Evolutionary conservation across 345 rosid genomes (phyloP).

Genomic region (Laguncularia racemosa): DNA sequence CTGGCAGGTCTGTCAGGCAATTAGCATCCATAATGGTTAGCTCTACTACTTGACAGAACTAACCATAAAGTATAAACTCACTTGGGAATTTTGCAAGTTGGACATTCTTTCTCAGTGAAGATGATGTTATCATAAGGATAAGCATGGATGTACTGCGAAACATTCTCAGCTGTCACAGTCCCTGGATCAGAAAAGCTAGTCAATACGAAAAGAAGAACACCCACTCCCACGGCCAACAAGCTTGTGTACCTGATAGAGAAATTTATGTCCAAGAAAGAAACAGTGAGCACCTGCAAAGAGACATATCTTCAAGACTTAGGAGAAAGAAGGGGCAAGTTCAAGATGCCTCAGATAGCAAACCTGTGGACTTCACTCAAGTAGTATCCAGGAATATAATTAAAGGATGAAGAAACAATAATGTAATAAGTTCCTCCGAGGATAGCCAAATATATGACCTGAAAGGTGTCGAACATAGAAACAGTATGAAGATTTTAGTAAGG

Average conservation of each 20-base stretch:
- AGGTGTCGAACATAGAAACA: slow-evolving; percentile 1
- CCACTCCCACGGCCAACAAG: slow-evolving; percentile 59
- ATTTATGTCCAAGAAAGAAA: too few species aligned
- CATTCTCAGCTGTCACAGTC: slow-evolving; percentile 60
- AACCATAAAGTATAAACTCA: slow-evolving; percentile 24
- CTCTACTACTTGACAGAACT: neutral
- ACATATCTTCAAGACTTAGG: neutral
- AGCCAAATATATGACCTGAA: slow-evolving; percentile 69
- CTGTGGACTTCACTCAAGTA: slow-evolving; percentile 75
- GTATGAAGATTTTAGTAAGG: neutral
- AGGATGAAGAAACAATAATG: slow-evolving; percentile 46
- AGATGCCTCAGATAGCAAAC: slow-evolving; percentile 21
- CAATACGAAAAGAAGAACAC: slow-evolving; percentile 63
- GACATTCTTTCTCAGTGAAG: slow-evolving; percentile 65
- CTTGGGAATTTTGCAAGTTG: slow-evolving; percentile 82
- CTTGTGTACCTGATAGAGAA: slow-evolving; percentile 51
- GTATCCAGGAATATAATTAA: slow-evolving; percentile 79
- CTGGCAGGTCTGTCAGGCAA: slow-evolving; percentile 70
- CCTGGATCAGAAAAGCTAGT: slow-evolving; percentile 95
- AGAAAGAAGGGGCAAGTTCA: neutral
- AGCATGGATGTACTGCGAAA: slow-evolving; percentile 51
- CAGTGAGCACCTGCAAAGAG: too few species aligned
- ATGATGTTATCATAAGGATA: slow-evolving; percentile 82
- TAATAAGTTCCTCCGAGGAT: slow-evolving; percentile 66
- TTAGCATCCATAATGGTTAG: slow-evolving; percentile 9